phyloP scores from a whole-genome alignment of 2,329 filamentous ascomycete species.

The Claviceps spartinae region DNA sequence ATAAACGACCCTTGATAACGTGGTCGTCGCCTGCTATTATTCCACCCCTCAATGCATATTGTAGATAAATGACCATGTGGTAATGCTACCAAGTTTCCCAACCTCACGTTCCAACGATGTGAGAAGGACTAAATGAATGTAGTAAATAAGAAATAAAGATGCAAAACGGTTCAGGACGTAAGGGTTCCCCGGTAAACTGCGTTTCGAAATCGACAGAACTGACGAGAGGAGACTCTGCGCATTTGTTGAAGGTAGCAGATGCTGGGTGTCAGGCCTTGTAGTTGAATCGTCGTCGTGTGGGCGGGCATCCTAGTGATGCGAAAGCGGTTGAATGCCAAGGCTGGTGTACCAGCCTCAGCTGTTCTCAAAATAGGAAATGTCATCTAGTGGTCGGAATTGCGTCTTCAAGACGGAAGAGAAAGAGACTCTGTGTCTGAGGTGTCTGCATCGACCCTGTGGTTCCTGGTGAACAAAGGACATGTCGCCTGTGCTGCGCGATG shows the following conservation, averaged over 20 bases:
- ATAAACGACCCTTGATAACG: neutral
- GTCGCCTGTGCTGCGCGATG: neutral
- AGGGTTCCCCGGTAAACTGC: neutral
- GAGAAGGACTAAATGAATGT: neutral
- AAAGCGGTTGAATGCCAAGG: neutral
- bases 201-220: neutral
- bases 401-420: neutral
- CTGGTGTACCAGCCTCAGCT: neutral
- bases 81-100: neutral
- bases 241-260: neutral
- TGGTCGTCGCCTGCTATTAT: neutral
- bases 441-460: too few relatives aligned
- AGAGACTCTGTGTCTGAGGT: neutral
- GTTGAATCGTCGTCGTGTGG: neutral
- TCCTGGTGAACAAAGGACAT: too few relatives aligned
- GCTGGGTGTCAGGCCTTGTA: neutral
- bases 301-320: neutral
- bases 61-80: neutral
- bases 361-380: neutral
- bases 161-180: neutral
- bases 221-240: neutral
- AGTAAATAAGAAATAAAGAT: neutral
- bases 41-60: neutral
- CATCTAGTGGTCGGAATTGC: neutral
- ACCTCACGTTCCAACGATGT: neutral